phyloP scores from a whole-genome alignment of 805 yeast species.

The Candida caryicola region DNA sequence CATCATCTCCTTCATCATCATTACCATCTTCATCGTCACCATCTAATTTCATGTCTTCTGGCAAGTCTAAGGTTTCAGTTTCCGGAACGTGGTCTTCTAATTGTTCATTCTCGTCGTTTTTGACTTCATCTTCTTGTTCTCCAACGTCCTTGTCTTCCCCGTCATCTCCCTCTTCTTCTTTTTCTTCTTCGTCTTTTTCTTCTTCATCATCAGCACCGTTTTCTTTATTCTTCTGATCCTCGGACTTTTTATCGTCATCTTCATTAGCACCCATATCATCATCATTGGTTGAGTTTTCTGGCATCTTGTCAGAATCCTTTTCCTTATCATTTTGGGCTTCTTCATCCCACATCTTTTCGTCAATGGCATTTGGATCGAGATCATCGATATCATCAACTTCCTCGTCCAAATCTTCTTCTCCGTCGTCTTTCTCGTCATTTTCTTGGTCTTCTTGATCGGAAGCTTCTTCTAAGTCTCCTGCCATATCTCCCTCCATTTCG shows the following conservation, averaged over 20 bases:
- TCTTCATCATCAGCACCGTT: constrained; percentile 33
- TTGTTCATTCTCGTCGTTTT: constrained; percentile 64
- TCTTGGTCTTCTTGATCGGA: constrained; percentile 64
- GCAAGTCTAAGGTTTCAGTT: constrained; percentile 80
- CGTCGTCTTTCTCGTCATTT: constrained; percentile 35
- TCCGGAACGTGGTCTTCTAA: constrained; percentile 77
- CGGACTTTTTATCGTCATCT: constrained; percentile 41
- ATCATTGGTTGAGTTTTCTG: constrained; percentile 51
- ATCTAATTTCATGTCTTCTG: constrained; percentile 89
- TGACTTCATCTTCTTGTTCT: constrained; percentile 77
- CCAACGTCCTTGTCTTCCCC: constrained; percentile 74
- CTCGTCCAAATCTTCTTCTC: constrained; percentile 74
- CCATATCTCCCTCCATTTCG: constrained; percentile 96
- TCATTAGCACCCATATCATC: constrained; percentile 51
- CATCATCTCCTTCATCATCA: constrained; percentile 45
- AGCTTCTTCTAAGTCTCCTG: constrained; percentile 82
- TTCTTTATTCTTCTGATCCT: constrained; percentile 37
- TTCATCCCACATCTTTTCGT: constrained; percentile 98
- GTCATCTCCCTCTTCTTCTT: constrained; percentile 42
- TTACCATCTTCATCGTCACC: constrained; percentile 57
- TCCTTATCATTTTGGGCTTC: constrained; percentile 78
- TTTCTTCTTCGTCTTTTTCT: constrained; percentile 40
- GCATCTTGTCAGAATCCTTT: constrained; percentile 72
- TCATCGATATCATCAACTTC: constrained; percentile 88
- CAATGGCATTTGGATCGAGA: constrained; percentile 90